Evolutionary conservation across 495 filamentous ascomycete genomes (phyloP), one percentile per base, ranked within the genome.

Genomic region (Thermothielavioides terrestris): DNA sequence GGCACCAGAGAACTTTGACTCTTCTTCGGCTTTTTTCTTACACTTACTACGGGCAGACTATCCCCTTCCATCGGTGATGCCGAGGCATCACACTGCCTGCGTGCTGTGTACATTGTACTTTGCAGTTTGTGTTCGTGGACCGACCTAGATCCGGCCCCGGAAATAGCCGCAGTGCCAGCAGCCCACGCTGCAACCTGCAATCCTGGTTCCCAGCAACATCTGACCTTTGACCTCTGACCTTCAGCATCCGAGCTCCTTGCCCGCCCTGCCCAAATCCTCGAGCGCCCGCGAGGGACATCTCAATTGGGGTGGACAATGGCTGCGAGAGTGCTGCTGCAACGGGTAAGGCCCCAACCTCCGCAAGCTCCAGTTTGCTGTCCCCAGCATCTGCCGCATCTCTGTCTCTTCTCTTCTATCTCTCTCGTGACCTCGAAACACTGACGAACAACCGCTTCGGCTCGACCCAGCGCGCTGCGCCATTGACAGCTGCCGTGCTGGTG

Each of bases 241-340:
- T 36, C 46, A n/a, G 34, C 34, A 31, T 21, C 36, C 43, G 27
- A 49, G 46, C 52, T 42, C 26, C 32, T 14, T 14, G 12, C 23
- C 25, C 25, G 22, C 37, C 32, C 49, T 38, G 15, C 31, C 41
- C 23, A 10, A 31, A 55, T 17, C 23, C 42, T 37, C 43, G 23
- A 42, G 23, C 2, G 7, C 43, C 21, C 31, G 30, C 39, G 50
- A 58, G 44, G 49, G 44, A 44, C 49, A 36, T 30, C 39, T 47
- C 64, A 69, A 73, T 73, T 70, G 69, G 61, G n/a, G 59, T 62
- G 50, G 54, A 67, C 57, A 60, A 76, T 76, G 73, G 71, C 71
- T 65, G 70, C 72, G 54, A 73, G 73, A 74, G 67, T 76, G 63
- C 61, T 75, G 64, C 65, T 76, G 50, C 70, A 68, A 61, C 69